Evolutionary conservation across 2,329 filamentous ascomycete genomes (phyloP), one percentile per base, ranked within the genome.

Genomic region (Cercospora sp.): DNA sequence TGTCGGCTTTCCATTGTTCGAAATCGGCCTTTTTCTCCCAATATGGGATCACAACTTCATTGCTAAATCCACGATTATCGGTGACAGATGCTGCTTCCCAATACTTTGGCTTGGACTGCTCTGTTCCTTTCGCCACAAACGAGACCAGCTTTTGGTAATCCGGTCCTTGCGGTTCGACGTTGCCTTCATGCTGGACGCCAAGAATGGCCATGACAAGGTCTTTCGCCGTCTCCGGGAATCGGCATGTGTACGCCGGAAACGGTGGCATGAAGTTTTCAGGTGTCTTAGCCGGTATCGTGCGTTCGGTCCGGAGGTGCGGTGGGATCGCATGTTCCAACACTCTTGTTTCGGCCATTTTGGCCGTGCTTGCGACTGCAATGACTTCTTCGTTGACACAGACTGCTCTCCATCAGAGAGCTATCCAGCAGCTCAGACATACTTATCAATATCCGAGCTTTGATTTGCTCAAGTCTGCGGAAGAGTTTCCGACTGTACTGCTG

Each of bases 1-100:
- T 68, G 10, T 65, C 57, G 18, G 9, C 6, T 51, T 36, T 62
- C 66, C 66, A 71, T 6, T 48, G 30, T 5, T 73, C 60, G 63
- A 83, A 83, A 0, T 79, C 80, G 8, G 78, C 79, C 20, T 73
- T 58, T 3, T 45, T 58, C 3, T 75, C 68, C 81, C 81, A 83
- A 72, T 83, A 83, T 0, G 79, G 78, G 20, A 82, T 72, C 9
- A 79, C 72, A 1, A 76, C 75, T 64, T 79, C 68, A 68, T 81
- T 82, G 69, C 75, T 78, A 36, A 73, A 76, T 7, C 74, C 76
- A 7, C 68, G 68, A 64, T 71, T 73, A 68, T 80, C 77, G 7
- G 72, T 76, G 0, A 79, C 75, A 2, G 79, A 75, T 23, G 77
- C 73, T 36, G 75, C 68, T 69, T 81, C 79, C 74, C 75, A 79